Conservation (phyloP, 495 filamentous ascomycete species). For the Parathielavia appendiculata region DNA sequence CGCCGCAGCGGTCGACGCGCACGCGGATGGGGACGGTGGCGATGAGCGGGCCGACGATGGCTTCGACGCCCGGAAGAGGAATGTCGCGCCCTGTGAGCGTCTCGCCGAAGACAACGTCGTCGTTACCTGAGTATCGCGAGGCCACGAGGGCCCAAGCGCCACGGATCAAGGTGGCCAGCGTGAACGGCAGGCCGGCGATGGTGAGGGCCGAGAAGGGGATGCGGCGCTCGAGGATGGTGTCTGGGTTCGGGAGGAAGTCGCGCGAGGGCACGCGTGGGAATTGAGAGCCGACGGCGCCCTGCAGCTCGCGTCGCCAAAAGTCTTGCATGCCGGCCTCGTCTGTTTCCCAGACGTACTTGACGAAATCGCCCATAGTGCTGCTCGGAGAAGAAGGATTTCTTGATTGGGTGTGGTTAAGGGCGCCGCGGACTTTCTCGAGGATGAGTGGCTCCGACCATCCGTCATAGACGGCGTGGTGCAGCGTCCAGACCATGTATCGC, state of each 20-base stretch:
- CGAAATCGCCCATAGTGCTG: slow-evolving; percentile 31
- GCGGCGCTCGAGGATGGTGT: slow-evolving; percentile 11
- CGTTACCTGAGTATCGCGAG: slow-evolving; percentile 31
- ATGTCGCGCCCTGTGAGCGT: slow-evolving; percentile 43
- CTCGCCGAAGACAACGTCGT: slow-evolving; percentile 42
- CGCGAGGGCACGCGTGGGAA: slow-evolving; percentile 26
- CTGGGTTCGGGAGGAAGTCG: slow-evolving; percentile 17
- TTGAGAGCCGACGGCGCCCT: slow-evolving; percentile 16
- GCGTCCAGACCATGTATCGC: slow-evolving; percentile 34
- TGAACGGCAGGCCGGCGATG: slow-evolving; percentile 19
- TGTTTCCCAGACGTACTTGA: slow-evolving; percentile 34
- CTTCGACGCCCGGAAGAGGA: slow-evolving; percentile 42
- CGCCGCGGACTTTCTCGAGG: slow-evolving; percentile 14
- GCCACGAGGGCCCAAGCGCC: slow-evolving; percentile 43
- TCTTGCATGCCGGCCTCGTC: slow-evolving; percentile 1
- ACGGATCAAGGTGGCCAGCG: slow-evolving; percentile 33
- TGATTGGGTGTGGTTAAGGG: slow-evolving; percentile 1
- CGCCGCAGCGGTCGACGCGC: slow-evolving; percentile 13
- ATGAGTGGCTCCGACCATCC: slow-evolving; percentile 52
- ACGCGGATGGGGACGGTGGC: slow-evolving; percentile 54
- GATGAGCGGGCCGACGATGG: slow-evolving; percentile 49
- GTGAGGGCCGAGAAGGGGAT: slow-evolving; percentile 9
- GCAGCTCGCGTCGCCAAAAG: slow-evolving; percentile 18
- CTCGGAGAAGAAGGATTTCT: slow-evolving; percentile 27
- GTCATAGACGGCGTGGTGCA: slow-evolving; percentile 62